Evolutionary conservation across 768 basidiomycete genomes (phyloP).

Genomic region (Russula foetens): DNA sequence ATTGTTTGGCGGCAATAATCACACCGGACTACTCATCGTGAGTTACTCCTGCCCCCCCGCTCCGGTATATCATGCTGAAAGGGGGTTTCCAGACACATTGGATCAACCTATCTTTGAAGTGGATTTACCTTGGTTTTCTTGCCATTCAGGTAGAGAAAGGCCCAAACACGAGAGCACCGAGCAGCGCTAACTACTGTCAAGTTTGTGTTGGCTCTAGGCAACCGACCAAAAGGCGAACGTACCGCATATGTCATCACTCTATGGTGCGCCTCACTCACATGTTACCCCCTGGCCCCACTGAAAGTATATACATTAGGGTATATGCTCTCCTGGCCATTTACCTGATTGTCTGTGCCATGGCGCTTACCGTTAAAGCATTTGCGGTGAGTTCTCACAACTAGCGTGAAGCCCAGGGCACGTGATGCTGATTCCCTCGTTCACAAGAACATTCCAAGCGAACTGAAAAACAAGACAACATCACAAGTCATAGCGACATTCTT

Average conservation of each 20-base stretch:
- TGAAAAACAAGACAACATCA: conserved; percentile 40
- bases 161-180: background rate
- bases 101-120: conserved; percentile 76
- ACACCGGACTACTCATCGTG: conserved; percentile 39
- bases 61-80: background rate
- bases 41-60: conserved; percentile 26
- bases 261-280: conserved; percentile 38
- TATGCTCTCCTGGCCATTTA: conserved; percentile 81
- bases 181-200: conserved; percentile 17
- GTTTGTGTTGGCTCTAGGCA: conserved; percentile 69
- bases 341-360: conserved; percentile 80
- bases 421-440: background rate
- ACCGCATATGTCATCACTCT: conserved; percentile 61
- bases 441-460: conserved; percentile 44
- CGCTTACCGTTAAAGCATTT: conserved; percentile 77
- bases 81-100: conserved; percentile 61
- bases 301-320: conserved; percentile 42
- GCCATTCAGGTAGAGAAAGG: conserved; percentile 51
- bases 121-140: conserved; percentile 82
- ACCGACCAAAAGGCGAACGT: conserved; percentile 85
- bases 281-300: background rate
- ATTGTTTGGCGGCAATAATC: conserved; percentile 59
- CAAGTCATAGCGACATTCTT: conserved; percentile 57
- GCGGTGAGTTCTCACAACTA: conserved; percentile 34
- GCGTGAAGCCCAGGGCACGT: background rate